Percentiles rank a stretch among this genome's conserved stretches.
phyloP scores from a whole-genome alignment of 1,139 yeast species.

The Pichia sp. region DNA sequence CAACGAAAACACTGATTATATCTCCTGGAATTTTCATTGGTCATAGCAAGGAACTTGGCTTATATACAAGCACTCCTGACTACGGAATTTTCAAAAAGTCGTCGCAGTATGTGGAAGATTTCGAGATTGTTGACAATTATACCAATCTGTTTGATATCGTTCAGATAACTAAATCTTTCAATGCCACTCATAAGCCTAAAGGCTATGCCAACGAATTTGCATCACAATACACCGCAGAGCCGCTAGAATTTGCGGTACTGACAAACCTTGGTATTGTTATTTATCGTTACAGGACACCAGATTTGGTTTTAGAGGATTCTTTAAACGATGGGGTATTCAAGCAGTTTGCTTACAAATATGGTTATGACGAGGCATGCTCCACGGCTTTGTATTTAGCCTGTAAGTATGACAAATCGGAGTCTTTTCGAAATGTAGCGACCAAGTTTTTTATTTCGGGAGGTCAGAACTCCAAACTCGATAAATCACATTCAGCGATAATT shows the following conservation, averaged over 20 bases:
- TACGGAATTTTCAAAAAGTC: slow-evolving; percentile 75
- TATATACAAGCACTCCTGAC: slow-evolving; percentile 74
- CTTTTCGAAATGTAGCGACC: slow-evolving; percentile 46
- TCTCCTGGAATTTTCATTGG: slow-evolving; percentile 81
- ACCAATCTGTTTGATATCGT: slow-evolving; percentile 67
- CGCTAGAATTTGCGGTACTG: slow-evolving; percentile 70
- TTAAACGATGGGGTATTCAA: slow-evolving; percentile 49
- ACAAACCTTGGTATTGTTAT: slow-evolving; percentile 76
- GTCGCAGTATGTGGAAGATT: slow-evolving; percentile 72
- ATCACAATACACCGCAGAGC: slow-evolving; percentile 65
- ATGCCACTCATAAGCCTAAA: slow-evolving; percentile 65
- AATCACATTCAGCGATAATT: slow-evolving; percentile 36
- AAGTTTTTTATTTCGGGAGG: slow-evolving; percentile 53
- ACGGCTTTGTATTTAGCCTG: slow-evolving; percentile 82
- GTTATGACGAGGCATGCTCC: slow-evolving; percentile 77
- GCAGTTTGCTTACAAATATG: slow-evolving; percentile 52
- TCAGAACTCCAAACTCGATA: slow-evolving; percentile 47
- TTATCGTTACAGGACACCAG: slow-evolving; percentile 76
- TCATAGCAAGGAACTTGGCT: slow-evolving; percentile 39
- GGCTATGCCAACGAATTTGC: slow-evolving; percentile 85
- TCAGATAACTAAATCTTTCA: slow-evolving; percentile 64
- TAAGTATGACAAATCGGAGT: slow-evolving; percentile 58
- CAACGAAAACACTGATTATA: slow-evolving; percentile 50
- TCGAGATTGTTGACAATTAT: slow-evolving; percentile 64
- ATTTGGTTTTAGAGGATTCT: slow-evolving; percentile 65